Evolutionary conservation across 2,329 filamentous ascomycete genomes (phyloP), one percentile per base, ranked within the genome.

Genomic region (Trichoderma sp.): DNA sequence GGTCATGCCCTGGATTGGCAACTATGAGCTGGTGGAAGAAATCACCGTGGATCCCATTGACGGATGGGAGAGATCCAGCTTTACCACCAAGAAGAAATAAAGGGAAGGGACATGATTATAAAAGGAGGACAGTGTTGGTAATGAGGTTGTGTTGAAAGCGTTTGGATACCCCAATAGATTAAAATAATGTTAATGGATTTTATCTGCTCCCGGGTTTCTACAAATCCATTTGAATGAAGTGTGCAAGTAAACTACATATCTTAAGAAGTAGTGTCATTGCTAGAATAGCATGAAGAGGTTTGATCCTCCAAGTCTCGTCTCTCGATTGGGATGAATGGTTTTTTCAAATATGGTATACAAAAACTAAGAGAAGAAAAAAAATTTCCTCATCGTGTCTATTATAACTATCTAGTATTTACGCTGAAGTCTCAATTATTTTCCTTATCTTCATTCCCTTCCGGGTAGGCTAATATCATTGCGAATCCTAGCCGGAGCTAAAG

Each of bases 11-110:
- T 84, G 81, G 76, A 73, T 88, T 36, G 87, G 87, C 15, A 76
- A 77, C 0, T 89, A 92, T 75, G 83, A 87, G 75, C 82, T 92
- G 11, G 83, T 88, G 3, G 84, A 86, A 70, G 86, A 90, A 78
- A 83, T 81, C 0, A 78, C 84, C 2, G 79, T 91, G 8, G 87
- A 89, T 73, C 84, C 84, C 0, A 84, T 87, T 55, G 89, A 91
- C 77, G 89, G 90, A 2, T 91, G 90, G 90, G 88, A 89, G 74
- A 82, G 87, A 36, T 88, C 82, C 68, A 83, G 87, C 3, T 90
- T 90, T 76, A 79, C 82, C 2, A 82, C 78, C 71, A 78, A 82
- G n/a, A 59, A 23, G 28, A 34, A 59, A 1, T 34, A 20, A 20
- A 62, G n/a, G 30, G 34, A 5, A n/a, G 39, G 39, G 34, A 5